Evolutionary conservation across 306 rosid species (phyloP).

Genomic region (cucumber (Cucumis sativus)): DNA sequence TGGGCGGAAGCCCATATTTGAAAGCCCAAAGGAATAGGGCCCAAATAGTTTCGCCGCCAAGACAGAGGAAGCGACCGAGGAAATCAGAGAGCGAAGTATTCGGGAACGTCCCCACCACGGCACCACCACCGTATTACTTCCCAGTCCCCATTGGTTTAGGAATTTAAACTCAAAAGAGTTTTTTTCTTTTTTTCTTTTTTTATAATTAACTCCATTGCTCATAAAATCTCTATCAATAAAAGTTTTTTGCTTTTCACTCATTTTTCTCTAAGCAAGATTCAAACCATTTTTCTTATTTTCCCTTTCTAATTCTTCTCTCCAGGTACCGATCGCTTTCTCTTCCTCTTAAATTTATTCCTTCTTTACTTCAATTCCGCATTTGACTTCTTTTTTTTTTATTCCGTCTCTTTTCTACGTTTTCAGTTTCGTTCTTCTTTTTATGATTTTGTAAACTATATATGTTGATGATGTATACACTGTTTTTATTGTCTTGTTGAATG

Average conservation of each 20-base stretch:
- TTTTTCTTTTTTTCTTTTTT: background rate
- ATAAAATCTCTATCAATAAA: background rate
- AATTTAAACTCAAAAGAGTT: background rate
- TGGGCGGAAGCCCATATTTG: background rate
- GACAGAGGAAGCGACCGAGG: background rate
- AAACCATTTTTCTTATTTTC: background rate
- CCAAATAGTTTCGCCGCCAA: background rate
- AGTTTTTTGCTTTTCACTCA: background rate
- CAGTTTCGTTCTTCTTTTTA: background rate
- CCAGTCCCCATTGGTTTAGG: background rate
- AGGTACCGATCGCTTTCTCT: background rate
- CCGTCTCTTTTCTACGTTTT: background rate
- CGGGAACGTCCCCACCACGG: constrained; percentile 6
- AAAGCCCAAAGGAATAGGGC: background rate
- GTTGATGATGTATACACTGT: background rate
- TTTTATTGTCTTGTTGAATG: background rate
- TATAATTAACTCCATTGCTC: background rate
- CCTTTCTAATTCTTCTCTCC: background rate
- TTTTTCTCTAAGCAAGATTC: background rate
- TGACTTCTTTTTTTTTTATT: background rate
- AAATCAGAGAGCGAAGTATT: background rate
- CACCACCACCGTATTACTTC: constrained; percentile 1
- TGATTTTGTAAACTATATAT: background rate
- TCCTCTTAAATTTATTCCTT: background rate
- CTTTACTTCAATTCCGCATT: background rate